Evolutionary conservation across 768 basidiomycete genomes (phyloP).

Genomic region (Albatrellus ellisii): DNA sequence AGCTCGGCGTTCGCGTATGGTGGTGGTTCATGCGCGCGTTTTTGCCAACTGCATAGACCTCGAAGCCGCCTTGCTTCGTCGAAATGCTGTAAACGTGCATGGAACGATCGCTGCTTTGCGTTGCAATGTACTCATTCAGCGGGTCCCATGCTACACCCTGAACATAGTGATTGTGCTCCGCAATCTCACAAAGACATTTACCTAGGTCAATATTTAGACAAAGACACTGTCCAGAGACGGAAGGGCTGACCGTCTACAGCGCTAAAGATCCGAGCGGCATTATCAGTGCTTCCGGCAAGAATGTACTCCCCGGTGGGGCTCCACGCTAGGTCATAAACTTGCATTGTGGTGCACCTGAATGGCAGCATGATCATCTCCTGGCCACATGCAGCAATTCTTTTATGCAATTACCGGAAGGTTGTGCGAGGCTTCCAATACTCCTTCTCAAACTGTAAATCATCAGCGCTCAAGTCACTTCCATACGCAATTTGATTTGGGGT

Average conservation of each 20-base stretch:
- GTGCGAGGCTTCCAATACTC: constrained; percentile 91
- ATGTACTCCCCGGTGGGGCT: constrained; percentile 91
- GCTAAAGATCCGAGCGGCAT: constrained; percentile 77
- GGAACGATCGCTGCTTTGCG: constrained; percentile 90
- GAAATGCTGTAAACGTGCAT: constrained; percentile 90
- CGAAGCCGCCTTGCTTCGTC: constrained; percentile 67
- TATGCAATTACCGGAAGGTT: constrained; percentile 52
- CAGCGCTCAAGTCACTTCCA: constrained; percentile 68
- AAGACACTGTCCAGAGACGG: not conserved
- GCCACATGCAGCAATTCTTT: not conserved
- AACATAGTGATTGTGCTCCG: constrained; percentile 92
- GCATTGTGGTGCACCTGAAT: constrained; percentile 77
- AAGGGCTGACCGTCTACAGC: constrained; percentile 48
- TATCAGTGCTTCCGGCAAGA: constrained; percentile 95
- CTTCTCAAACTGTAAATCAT: constrained; percentile 81
- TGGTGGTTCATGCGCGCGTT: constrained; percentile 64
- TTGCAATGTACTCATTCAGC: constrained; percentile 91
- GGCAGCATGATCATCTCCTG: not conserved
- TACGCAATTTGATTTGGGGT: constrained; percentile 59
- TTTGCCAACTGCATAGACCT: constrained; percentile 84
- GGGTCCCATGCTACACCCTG: constrained; percentile 99
- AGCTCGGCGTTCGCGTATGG: constrained; percentile 62
- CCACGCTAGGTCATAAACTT: constrained; percentile 98
- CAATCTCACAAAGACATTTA: constrained; percentile 78
- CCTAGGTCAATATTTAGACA: constrained; percentile 30